A percentile compares a stretch with the other conserved stretches of the same genome.
Conservation (phyloP, 345 rosid species). For the Camelina hispida region DNA sequence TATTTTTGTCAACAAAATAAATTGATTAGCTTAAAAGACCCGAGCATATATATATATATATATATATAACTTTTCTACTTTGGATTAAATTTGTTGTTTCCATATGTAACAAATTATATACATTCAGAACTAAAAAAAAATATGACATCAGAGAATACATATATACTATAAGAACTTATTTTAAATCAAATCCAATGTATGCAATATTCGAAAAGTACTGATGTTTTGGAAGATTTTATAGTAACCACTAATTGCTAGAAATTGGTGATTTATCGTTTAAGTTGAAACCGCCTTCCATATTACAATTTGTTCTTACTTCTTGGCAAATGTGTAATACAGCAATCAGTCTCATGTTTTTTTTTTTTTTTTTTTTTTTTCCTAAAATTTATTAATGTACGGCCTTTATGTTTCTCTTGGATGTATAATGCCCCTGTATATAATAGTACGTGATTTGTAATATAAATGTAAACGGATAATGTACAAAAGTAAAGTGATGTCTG, state of each 20-base stretch:
- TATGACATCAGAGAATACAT: not conserved
- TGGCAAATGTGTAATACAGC: not conserved
- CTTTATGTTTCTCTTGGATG: not conserved
- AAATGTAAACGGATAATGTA: conserved; percentile 15
- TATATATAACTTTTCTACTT: not conserved
- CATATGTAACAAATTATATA: not conserved
- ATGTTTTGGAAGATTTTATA: not conserved
- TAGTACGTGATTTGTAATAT: too few relatives aligned
- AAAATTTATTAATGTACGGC: not conserved
- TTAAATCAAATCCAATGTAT: not conserved
- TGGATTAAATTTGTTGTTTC: not conserved
- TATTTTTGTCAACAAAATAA: too few relatives aligned
- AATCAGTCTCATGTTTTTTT: not conserved
- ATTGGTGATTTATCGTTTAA: not conserved
- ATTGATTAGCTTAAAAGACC: too few relatives aligned
- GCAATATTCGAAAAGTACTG: not conserved
- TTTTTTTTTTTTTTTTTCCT: not conserved
- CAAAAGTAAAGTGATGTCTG: not conserved
- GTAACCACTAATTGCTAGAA: not conserved
- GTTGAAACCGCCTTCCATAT: not conserved
- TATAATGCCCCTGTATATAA: too few relatives aligned
- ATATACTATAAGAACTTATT: not conserved
- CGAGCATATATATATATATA: too few relatives aligned
- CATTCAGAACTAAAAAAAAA: too few relatives aligned
- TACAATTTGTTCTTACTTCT: not conserved